A percentile compares a stretch with the other conserved stretches of the same genome.
phyloP scores from a whole-genome alignment of 768 basidiomycete species.

The Leccinum aurantiacum region DNA sequence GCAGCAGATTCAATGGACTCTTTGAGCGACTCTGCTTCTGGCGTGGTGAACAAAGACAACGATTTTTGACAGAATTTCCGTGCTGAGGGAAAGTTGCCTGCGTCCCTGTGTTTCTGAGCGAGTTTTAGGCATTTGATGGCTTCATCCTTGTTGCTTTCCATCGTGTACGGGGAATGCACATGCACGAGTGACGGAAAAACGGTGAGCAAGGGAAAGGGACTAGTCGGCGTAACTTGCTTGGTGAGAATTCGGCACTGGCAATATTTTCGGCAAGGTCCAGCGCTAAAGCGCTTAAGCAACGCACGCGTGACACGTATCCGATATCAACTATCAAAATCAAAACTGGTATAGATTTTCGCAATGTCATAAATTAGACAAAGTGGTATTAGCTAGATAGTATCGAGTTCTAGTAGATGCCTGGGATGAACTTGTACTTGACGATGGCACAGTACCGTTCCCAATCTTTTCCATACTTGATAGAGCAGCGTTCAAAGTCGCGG shows the following conservation, averaged over 20 bases:
- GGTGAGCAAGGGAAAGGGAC: conserved; percentile 4
- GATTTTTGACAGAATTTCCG: conserved; percentile 91
- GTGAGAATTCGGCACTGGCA: conserved; percentile 25
- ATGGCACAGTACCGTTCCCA: conserved; percentile 88
- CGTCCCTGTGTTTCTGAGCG: conserved; percentile 70
- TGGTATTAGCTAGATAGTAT: conserved; percentile 17
- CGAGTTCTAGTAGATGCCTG: conserved; percentile 66
- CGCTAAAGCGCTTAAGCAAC: neutral
- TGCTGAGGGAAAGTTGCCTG: conserved; percentile 72
- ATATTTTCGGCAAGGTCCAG: conserved; percentile 3
- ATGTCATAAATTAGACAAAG: conserved; percentile 2
- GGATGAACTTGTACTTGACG: conserved; percentile 91
- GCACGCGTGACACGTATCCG: conserved; percentile 11
- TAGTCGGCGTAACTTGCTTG: conserved; percentile 7
- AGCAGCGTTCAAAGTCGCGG: conserved; percentile 95
- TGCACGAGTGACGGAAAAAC: conserved; percentile 12
- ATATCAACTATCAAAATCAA: neutral
- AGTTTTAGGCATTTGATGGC: conserved; percentile 79
- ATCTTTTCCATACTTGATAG: conserved; percentile 90
- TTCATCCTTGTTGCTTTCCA: conserved; percentile 92
- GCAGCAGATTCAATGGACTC: conserved; percentile 61
- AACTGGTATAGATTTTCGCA: neutral
- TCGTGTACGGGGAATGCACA: conserved; percentile 26
- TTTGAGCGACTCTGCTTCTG: conserved; percentile 69
- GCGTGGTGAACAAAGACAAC: conserved; percentile 75